Evolutionary conservation across 129 eudicot genomes (phyloP).

Genomic region (Escallonia herrerae): DNA sequence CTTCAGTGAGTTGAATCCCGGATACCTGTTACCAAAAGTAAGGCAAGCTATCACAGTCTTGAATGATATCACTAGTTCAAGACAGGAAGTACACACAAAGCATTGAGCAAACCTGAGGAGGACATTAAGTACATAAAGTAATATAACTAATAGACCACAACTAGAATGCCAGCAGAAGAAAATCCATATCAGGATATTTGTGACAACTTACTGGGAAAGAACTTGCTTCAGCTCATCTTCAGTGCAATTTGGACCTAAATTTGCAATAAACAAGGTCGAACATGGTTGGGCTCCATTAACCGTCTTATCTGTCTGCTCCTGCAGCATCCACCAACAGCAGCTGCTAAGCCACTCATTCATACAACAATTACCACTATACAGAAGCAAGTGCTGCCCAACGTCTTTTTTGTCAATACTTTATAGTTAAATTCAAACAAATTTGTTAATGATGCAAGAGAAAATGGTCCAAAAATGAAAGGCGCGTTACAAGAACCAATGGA

Average conservation of each 20-base stretch:
- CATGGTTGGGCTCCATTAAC: slow-evolving; percentile 57
- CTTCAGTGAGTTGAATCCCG: slow-evolving; percentile 77
- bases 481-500: not conserved
- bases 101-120: not conserved
- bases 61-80: not conserved
- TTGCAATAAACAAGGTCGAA: slow-evolving; percentile 92
- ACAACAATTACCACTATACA: not conserved
- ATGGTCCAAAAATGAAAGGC: not conserved
- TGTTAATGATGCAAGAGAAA: not conserved
- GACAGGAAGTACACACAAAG: not conserved
- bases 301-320: slow-evolving; percentile 53
- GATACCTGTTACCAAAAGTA: slow-evolving; percentile 42
- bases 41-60: slow-evolving; percentile 8
- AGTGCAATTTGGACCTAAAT: slow-evolving; percentile 82
- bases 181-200: not conserved
- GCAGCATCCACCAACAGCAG: slow-evolving; percentile 19
- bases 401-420: not conserved
- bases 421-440: not conserved
- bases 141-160: not conserved
- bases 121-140: not conserved
- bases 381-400: not conserved
- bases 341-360: not conserved
- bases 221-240: slow-evolving; percentile 61
- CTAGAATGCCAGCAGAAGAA: slow-evolving; percentile 5
- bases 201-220: slow-evolving; percentile 59